Evolutionary conservation across 768 basidiomycete species (phyloP).

Genomic region (Agaricus blazei): DNA sequence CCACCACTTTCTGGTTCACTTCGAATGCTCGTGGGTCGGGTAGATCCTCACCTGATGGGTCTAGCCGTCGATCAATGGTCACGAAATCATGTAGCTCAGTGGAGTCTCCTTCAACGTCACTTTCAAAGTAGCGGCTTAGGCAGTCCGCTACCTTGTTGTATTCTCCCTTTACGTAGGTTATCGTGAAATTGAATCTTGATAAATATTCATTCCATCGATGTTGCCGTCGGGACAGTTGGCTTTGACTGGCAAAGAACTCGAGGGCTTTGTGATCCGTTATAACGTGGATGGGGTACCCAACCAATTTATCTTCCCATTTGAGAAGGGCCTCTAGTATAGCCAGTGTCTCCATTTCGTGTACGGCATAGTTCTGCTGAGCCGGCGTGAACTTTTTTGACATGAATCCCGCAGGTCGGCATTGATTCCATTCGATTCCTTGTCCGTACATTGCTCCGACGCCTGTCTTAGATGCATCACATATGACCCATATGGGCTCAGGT

Average conservation of each 20-base stretch:
- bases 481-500: constrained; percentile 21
- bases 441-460: constrained; percentile 23
- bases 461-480: constrained; percentile 19
- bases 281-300: constrained; percentile 19
- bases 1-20: constrained; percentile 9
- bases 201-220: constrained; percentile 26
- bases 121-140: constrained; percentile 25
- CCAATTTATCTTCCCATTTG: constrained; percentile 27
- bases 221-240: constrained; percentile 14
- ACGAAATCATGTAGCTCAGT: constrained; percentile 18
- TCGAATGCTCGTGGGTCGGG: constrained; percentile 11
- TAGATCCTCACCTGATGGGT: constrained; percentile 17
- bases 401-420: constrained; percentile 20
- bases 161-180: constrained; percentile 19
- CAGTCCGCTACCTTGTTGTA: constrained; percentile 24
- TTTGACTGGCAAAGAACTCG: constrained; percentile 23
- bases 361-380: constrained; percentile 23
- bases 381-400: constrained; percentile 22
- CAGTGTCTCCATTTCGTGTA: constrained; percentile 19
- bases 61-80: constrained; percentile 13
- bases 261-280: constrained; percentile 18
- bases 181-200: constrained; percentile 20
- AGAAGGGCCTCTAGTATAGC: constrained; percentile 20
- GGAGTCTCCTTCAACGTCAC: constrained; percentile 12
- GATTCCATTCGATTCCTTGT: constrained; percentile 21